Percentiles rank a stretch among this genome's conserved stretches.
These are phyloP conservation scores for Neckera pumila DNA, from an alignment of 225 moss, liverwort and hornwort species.

Conservation along the genomic window DNA sequence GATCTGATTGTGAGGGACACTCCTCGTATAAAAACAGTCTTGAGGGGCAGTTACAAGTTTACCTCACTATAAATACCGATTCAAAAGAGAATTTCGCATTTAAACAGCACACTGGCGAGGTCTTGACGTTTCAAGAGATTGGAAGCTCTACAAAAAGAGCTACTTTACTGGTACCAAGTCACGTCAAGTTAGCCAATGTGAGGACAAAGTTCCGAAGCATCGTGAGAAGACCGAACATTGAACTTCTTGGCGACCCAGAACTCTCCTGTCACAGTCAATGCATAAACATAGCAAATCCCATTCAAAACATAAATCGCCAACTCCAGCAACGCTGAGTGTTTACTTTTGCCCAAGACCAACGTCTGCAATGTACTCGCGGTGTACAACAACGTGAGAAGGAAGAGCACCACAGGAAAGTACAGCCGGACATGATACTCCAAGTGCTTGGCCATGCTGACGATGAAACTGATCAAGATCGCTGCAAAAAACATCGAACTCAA, in stretches of 20 bases:
- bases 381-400: slow-evolving; percentile 10
- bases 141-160: not conserved
- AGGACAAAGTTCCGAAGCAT: slow-evolving; percentile 9
- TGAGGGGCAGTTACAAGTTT: not conserved
- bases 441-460: slow-evolving; percentile 21
- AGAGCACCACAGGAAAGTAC: slow-evolving; percentile 19
- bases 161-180: not conserved
- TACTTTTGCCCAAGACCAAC: slow-evolving; percentile 14
- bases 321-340: slow-evolving; percentile 22
- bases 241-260: slow-evolving; percentile 12
- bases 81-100: not conserved
- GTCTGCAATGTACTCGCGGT: slow-evolving; percentile 19
- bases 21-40: not conserved
- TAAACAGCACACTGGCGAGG: not conserved
- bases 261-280: slow-evolving; percentile 16
- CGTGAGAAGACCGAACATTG: not conserved
- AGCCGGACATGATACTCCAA: not conserved
- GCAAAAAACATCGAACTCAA: slow-evolving; percentile 9
- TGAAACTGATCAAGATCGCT: slow-evolving; percentile 11
- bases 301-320: slow-evolving; percentile 16
- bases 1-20: not conserved
- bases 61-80: not conserved
- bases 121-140: not conserved
- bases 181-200: slow-evolving; percentile 14
- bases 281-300: slow-evolving; percentile 8